A percentile compares a stretch with the other conserved stretches of the same genome.
These are phyloP conservation scores for Solanum bulbocastanum DNA, from an alignment of 257 asterid species.

Conservation along the genomic window DNA sequence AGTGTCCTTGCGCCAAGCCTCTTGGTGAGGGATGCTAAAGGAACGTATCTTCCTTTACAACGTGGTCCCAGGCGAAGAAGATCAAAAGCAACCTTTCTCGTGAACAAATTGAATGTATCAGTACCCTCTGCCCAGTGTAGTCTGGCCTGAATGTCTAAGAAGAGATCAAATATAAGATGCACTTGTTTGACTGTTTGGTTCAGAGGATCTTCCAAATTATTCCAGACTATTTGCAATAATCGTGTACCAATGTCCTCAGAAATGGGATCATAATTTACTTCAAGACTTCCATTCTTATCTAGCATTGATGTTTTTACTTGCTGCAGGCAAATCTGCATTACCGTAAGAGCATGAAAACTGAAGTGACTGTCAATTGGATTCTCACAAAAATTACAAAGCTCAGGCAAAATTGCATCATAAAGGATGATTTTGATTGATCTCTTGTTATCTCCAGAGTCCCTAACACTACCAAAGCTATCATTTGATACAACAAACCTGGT, in stretches of 20 bases:
- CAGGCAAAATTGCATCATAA: conserved; percentile 84
- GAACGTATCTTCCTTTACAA: conserved; percentile 89
- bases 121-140: conserved; percentile 57
- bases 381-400: conserved; percentile 70
- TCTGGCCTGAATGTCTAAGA: conserved; percentile 64
- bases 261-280: conserved; percentile 38
- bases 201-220: conserved; percentile 93
- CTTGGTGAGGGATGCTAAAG: conserved; percentile 76
- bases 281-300: conserved; percentile 14
- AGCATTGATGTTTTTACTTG: conserved; percentile 74
- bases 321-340: conserved; percentile 92
- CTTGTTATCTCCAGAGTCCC: conserved; percentile 10
- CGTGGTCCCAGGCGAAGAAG: conserved; percentile 82
- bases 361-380: conserved; percentile 84
- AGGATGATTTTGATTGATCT: conserved; percentile 48
- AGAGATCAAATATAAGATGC: conserved; percentile 88
- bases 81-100: conserved; percentile 66
- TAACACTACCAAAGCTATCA: conserved; percentile 16
- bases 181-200: conserved; percentile 96
- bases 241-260: conserved; percentile 70
- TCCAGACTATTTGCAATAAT: conserved; percentile 76
- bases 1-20: conserved; percentile 77
- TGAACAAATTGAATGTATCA: conserved; percentile 44
- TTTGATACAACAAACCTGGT: conserved; percentile 25
- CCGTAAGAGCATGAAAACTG: conserved; percentile 84